Evolutionary conservation across 257 asterid genomes (phyloP), one percentile per base, ranked within the genome.

Genomic region (Nyctanthes arbortristis): DNA sequence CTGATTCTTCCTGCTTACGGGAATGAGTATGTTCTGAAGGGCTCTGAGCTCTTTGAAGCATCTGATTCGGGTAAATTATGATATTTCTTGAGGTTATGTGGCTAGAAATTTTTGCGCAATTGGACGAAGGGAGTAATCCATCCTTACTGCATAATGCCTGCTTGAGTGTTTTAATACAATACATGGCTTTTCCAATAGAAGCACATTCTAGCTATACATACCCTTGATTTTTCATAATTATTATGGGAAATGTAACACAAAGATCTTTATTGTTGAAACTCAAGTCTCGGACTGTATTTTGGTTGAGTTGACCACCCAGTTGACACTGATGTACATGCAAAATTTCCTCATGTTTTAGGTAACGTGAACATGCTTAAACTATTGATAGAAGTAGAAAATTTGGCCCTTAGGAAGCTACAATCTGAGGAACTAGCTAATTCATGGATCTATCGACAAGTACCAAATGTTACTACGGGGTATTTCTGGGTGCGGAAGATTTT

Each of bases 11-110:
- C 97, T 14, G 93, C 95, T 73, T 91, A 89, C 35, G 92, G 90
- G 37, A 82, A 81, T 67, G 99, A 91, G 77, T 91, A 94, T 69
- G 95, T 94, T 71, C 96, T 94, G 34, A 91, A 91, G 85, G 99
- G 97, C 52, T 94, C 99, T 0, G 99, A 94, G 79, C 90, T 91
- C 69, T 84, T 94, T 63, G 88, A 89, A 78, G 96, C 86, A 59
- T 81, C 92, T 59, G 80, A 79, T 74, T 82, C 91, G 22, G 88
- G 86, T 80, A 73, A 52, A 61, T 18, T 69, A 16, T 43, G 18
- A 16, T 43, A 14, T 43, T n/a, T 16, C 8, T 16, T 16, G 54
- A 5, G 54, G 22, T 43, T 43, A n/a, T n/a, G 10, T n/a, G 54
- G 54, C 54, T 43, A 16, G 54, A 43, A 43, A 14, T 10, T n/a